These are phyloP conservation scores for Fraxinus anomala DNA, from an alignment of 257 asterid species.

Conservation along the genomic window DNA sequence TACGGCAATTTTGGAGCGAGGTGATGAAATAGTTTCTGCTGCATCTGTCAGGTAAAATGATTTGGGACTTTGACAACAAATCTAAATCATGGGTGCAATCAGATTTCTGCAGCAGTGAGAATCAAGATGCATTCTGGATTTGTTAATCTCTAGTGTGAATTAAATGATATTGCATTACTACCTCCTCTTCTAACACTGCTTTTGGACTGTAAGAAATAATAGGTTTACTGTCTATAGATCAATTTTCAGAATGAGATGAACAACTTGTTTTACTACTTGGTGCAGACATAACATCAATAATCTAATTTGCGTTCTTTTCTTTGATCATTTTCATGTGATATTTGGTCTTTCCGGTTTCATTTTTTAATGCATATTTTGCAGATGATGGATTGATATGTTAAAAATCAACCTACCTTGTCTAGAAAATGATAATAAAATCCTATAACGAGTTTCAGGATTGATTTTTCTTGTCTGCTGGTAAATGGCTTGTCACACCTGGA, in stretches of 20 bases:
- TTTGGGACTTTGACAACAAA: constrained; percentile 9
- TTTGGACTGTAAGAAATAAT: background rate
- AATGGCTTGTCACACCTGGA: background rate
- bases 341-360: no score
- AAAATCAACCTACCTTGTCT: background rate
- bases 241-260: constrained; percentile 4
- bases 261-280: constrained; percentile 19
- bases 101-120: background rate
- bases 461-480: constrained; percentile 5
- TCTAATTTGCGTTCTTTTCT: background rate
- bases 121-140: constrained; percentile 1
- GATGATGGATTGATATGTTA: no score
- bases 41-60: constrained; percentile 79
- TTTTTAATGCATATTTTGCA: no score
- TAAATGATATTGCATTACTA: background rate
- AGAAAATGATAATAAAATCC: no score
- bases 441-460: background rate
- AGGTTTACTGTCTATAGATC: background rate
- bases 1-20: constrained; percentile 82
- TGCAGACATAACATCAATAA: background rate
- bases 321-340: background rate
- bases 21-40: constrained; percentile 86
- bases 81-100: background rate
- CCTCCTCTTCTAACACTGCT: constrained; percentile 14
- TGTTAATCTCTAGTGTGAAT: constrained; percentile 11